phyloP scores from a whole-genome alignment of 495 filamentous ascomycete genomes.

The Penicillium lagena region DNA sequence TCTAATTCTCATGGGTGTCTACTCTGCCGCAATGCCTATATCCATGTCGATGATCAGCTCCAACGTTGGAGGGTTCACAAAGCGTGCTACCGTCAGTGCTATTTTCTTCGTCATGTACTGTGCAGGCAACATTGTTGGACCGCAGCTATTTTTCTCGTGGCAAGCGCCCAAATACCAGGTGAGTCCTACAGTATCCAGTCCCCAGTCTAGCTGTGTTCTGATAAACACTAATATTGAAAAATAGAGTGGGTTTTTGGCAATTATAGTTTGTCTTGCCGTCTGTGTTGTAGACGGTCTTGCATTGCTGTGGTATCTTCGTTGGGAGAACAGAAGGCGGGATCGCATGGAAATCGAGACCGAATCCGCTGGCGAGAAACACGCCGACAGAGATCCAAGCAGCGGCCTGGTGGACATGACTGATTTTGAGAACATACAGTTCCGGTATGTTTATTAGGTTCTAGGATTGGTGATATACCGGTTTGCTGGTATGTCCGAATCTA shows the following conservation, averaged over 20 bases:
- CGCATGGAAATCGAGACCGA: neutral
- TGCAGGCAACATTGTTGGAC: conserved; percentile 33
- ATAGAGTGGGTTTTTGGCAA: conserved; percentile 15
- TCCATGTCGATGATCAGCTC: conserved; percentile 21
- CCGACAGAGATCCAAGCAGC: neutral
- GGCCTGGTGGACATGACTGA: conserved; percentile 8
- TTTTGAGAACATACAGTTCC: conserved; percentile 8
- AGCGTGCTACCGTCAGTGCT: conserved; percentile 20
- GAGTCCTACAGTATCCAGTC: neutral
- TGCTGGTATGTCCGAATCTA: too few species aligned
- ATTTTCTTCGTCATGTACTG: conserved; percentile 34
- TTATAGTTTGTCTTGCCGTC: conserved; percentile 12
- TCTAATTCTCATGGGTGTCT: conserved; percentile 17
- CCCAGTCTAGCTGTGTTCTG: neutral
- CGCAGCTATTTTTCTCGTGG: conserved; percentile 17
- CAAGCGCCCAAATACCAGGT: conserved; percentile 22
- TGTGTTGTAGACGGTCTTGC: conserved; percentile 5
- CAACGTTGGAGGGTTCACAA: conserved; percentile 30
- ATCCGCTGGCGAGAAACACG: neutral
- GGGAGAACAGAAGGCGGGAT: conserved; percentile 11
- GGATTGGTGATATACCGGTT: too few species aligned
- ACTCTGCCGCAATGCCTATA: conserved; percentile 15
- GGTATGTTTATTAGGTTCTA: conserved; percentile 7
- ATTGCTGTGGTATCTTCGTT: conserved; percentile 11
- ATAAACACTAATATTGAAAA: neutral